phyloP scores from a whole-genome alignment of 495 filamentous ascomycete species.

The Venustampulla echinocandica region DNA sequence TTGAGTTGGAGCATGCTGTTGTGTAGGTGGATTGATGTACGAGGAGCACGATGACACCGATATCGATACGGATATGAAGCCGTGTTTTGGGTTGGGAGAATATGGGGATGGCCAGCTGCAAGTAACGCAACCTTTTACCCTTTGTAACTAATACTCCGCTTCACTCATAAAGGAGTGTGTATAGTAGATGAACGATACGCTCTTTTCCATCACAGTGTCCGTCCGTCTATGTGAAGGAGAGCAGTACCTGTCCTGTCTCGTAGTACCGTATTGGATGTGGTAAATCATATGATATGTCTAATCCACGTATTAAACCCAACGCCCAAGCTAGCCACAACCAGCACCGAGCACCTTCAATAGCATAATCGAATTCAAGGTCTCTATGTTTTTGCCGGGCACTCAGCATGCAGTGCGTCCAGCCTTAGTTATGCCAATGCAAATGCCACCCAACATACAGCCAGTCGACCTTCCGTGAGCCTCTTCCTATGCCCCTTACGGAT shows the following conservation, averaged over 20 bases:
- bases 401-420: too few species aligned
- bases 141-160: constrained; percentile 25
- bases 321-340: too few species aligned
- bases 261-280: not conserved
- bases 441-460: too few species aligned
- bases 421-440: too few species aligned
- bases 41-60: constrained; percentile 1
- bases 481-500: too few species aligned
- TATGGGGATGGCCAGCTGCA: not conserved
- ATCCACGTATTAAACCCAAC: too few species aligned
- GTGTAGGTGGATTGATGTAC: constrained; percentile 1
- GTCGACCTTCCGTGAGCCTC: too few species aligned
- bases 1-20: not conserved
- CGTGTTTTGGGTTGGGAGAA: not conserved
- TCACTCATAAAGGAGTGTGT: constrained; percentile 10
- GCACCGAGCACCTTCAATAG: too few species aligned
- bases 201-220: too few species aligned
- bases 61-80: not conserved
- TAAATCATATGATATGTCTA: too few species aligned
- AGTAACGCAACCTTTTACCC: not conserved
- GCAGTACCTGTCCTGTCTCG: not conserved
- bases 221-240: not conserved
- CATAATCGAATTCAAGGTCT: too few species aligned
- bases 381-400: too few species aligned
- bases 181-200: not conserved